Base-by-base conservation (phyloP, 176 grass and related monocot genomes). In the Melocanna baccifera region DNA sequence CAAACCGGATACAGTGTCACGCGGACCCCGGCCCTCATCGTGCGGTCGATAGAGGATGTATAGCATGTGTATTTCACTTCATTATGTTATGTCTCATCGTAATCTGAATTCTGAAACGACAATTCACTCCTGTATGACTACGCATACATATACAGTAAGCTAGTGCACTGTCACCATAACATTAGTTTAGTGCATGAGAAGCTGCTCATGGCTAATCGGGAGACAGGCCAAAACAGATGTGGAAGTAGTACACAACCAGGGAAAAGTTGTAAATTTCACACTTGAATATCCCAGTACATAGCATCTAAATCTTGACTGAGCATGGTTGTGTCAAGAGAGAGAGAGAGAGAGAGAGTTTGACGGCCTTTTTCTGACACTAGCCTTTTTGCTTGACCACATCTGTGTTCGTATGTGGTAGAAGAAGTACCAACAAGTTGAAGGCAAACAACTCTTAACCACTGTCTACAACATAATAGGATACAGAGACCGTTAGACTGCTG, bases 401-500 rank as follows among this genome's bases (percentile, higher is more conserved):
- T 52, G 52, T 51, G 28, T 12, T 77, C 29, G 53, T 73, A 72
- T 42, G 64, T 26, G 42, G 72, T 63, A 76, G 29, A 82, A 76
- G 29, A 82, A 71, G 75, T 79, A 67, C 73, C 22, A 57, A 25
- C 62, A 59, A 37, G 50, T 62, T 70, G 48, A 79, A 78, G 84
- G 9, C 40, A 47, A 45, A 62, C 43, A 73, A 14, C 40, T 73
- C n/a, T 29, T 29, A 46, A 19, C 22, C 46, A 73, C 12, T 73
- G 71, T 53, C 25, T 51, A 48, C 46, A 52, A 29, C 43, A 72
- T 83, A 83, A 88, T 78, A 65, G 42, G 63, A 69, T 83, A 70
- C 79, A 88, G 53, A 77, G 71, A 45, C 12, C 18, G 83, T 81
- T 81, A 62, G 55, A 45, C 75, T 71, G 71, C 52, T 77, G 53